phyloP scores from a whole-genome alignment of 768 basidiomycete genomes.

The Royoungia palumana region DNA sequence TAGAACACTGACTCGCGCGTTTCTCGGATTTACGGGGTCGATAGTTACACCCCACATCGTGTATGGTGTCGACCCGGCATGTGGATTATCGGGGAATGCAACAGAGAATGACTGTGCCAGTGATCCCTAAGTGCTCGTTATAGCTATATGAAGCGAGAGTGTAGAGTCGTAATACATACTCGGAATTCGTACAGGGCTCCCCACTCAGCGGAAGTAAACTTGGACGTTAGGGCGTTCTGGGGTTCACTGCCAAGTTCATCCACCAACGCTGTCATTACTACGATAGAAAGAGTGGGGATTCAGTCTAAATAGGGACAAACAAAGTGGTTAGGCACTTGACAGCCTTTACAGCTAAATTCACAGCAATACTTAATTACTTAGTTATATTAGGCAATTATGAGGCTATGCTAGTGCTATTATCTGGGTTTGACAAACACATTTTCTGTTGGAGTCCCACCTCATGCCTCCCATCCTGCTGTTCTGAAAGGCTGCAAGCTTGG shows the following conservation, averaged over 20 bases:
- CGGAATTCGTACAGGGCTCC: conserved; percentile 63
- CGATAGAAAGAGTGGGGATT: too few species aligned
- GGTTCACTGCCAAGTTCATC: conserved; percentile 43
- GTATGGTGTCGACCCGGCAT: conserved; percentile 50
- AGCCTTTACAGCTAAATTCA: too few species aligned
- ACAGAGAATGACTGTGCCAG: conserved; percentile 54
- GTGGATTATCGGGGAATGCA: conserved; percentile 57
- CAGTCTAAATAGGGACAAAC: too few species aligned
- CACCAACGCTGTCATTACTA: too few species aligned
- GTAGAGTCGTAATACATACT: conserved; percentile 36
- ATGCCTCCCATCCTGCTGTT: too few species aligned
- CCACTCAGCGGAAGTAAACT: conserved; percentile 75
- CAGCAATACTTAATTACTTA: too few species aligned
- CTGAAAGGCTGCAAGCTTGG: too few species aligned
- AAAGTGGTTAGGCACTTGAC: too few species aligned
- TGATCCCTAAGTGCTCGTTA: conserved; percentile 22
- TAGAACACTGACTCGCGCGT: conserved; percentile 69
- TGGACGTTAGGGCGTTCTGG: conserved; percentile 64
- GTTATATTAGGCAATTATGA: too few species aligned
- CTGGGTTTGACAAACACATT: too few species aligned
- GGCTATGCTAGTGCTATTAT: too few species aligned
- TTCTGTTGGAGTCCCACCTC: too few species aligned
- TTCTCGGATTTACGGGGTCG: conserved; percentile 50
- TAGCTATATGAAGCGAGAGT: background rate
- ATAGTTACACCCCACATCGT: conserved; percentile 70